Evolutionary conservation across 139 green algal genomes (phyloP), one percentile per base, ranked within the genome.

Genomic region (Marvania coccoides): DNA sequence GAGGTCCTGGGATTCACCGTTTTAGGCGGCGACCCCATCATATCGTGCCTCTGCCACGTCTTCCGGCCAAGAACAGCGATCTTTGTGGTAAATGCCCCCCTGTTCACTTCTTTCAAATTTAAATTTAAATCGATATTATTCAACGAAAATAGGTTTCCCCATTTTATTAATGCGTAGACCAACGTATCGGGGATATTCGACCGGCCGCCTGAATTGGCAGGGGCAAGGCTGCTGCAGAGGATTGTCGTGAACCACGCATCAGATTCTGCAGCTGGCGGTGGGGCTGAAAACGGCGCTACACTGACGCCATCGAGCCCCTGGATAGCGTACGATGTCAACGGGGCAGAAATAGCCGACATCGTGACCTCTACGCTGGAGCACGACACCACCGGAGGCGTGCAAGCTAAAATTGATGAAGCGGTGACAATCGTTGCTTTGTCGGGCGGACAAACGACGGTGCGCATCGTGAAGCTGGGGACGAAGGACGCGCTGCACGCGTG

Each of bases 171-270:
- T n/a, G 12, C 63, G 26, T 62, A 85, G 65, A 88, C 84, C 30
- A 75, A 91, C 47, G 84, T 91, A 33, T 30, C 60, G 5, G 84
- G 83, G 15, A 66, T 90, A 6, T 88, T 55, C 31, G 74, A 83
- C 58, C 45, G 61, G 5, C 74, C 74, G n/a, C 84, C 84, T 5
- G 51, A 75, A 34, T 57, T 81, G 42, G 38, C 46, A 3, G 74
- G 70, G 1, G 77, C 83, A 3, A 24, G 66, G 37, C 65, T 84
- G 23, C 56, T 90, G 19, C 53, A 34, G 6, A 46, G 35, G n/a
- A 77, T 85, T 24, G 34, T 64, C 9, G 72, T 85, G 14, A 42
- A 58, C n/a, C n/a, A n/a, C n/a, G n/a, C n/a, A n/a, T n/a, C n/a
- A n/a, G n/a, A n/a, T n/a, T n/a, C n/a, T n/a, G n/a, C n/a, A n/a